Base-by-base conservation (phyloP, 192 early-diverging fungal species). In the Coemansia sp. region DNA sequence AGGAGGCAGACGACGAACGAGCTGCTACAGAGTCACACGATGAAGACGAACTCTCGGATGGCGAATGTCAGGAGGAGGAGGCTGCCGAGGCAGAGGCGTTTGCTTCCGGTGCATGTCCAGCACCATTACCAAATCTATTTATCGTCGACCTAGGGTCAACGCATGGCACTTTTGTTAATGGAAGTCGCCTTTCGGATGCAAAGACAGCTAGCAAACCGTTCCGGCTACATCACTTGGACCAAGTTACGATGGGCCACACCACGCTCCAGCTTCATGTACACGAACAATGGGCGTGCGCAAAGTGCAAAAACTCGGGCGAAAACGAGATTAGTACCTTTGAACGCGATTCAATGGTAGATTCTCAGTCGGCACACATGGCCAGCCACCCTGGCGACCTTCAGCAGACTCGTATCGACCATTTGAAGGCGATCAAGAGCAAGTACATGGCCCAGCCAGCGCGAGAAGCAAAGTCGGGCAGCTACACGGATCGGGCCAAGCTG, bases 91-190 rank as follows among this genome's bases (percentile, higher is more conserved):
- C 64, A 10, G 15, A 54, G 6, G 19, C 25, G 5, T 17, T 6
- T 8, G 29, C 27, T 11, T 17, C 27, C 7, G 15, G 51, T n/a
- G 27, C 17, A n/a, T 6, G 15, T 14, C 25, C 39, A 35, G 22
- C 46, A 27, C 22, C 46, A 27, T n/a, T 40, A 35, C 43, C 43
- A 17, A 40, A 32, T 3, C 79, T 88, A 25, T 87, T 74, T 61
- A 71, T 92, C 35, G 76, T 86, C 5, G 90, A 92, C 51, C 76
- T 76, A 27, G 91, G 91, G 7, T 94, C 93, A 12, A 88, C 87
- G 6, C 89, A 94, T 49, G 93, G 93, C 4, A 93, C 93, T 1
- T 88, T 89, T 64, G 65, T 93, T 37, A 93, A 94, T 67, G 82
- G 77, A 7, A 42, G 70, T 25, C 78, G 93, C 27, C 74, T 94